Percentiles rank a stretch among this genome's conserved stretches.
These are phyloP conservation scores for Aegilops speltoides DNA, from an alignment of 176 grass and related monocot species.

Conservation along the genomic window DNA sequence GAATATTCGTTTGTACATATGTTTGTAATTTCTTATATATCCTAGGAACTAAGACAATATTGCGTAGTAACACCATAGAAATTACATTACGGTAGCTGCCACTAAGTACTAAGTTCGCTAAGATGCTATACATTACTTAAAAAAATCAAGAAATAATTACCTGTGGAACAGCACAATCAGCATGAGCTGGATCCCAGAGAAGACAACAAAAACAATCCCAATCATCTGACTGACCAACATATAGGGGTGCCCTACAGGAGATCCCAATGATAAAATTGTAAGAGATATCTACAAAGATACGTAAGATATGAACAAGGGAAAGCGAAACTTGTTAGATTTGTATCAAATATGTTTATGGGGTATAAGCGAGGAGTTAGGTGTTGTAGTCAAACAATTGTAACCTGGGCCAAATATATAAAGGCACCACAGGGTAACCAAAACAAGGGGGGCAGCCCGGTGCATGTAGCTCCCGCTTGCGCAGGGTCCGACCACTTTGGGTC, in stretches of 20 bases:
- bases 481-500: no score
- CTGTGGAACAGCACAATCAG: constrained; percentile 98
- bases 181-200: constrained; percentile 80
- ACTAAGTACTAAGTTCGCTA: not conserved
- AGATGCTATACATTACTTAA: constrained; percentile 20
- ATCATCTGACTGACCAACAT: constrained; percentile 84
- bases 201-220: constrained; percentile 96
- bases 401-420: not conserved
- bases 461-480: no score
- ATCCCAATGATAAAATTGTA: constrained; percentile 35
- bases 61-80: not conserved
- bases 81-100: not conserved
- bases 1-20: not conserved
- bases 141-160: constrained; percentile 43
- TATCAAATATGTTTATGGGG: not conserved
- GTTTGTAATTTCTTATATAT: not conserved
- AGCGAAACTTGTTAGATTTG: not conserved
- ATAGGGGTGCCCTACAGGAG: constrained; percentile 70
- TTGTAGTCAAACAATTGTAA: not conserved
- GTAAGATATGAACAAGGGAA: constrained; percentile 31
- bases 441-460: not conserved
- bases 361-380: not conserved
- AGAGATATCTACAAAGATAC: constrained; percentile 6
- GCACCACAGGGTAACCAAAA: not conserved
- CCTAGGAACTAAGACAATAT: not conserved